Conservation (phyloP, 345 rosid genomes). For the Populus pruinosa region DNA sequence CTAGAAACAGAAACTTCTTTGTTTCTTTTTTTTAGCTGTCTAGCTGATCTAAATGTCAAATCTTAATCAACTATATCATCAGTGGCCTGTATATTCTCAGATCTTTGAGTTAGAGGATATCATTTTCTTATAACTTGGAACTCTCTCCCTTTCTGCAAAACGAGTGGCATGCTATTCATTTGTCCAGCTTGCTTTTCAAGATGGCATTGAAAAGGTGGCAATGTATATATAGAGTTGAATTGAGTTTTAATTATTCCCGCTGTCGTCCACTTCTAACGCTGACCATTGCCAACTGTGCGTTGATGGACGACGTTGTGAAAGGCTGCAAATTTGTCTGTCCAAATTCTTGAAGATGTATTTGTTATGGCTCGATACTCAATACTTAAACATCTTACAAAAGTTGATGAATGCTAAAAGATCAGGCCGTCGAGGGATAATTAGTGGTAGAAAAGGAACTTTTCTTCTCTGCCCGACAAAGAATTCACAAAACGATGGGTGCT, state of each 20-base stretch:
- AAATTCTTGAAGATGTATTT: not conserved
- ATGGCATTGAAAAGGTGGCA: not conserved
- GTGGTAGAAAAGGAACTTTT: not conserved
- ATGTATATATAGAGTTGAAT: not conserved
- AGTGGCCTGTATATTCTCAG: slow-evolving; percentile 15
- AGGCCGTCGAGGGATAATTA: not conserved
- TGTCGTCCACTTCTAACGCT: not conserved
- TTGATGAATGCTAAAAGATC: not conserved
- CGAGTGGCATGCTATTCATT: not conserved
- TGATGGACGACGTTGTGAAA: too few relatives aligned
- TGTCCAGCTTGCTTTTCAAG: not conserved
- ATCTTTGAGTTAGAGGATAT: not conserved
- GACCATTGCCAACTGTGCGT: not conserved
- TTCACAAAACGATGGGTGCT: not conserved
- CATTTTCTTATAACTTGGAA: not conserved
- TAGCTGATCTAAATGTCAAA: not conserved
- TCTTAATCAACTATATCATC: slow-evolving; percentile 12
- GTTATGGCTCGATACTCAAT: not conserved
- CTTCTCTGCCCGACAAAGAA: not conserved
- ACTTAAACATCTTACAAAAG: not conserved
- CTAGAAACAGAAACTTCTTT: slow-evolving; percentile 18
- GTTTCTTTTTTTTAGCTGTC: slow-evolving; percentile 10
- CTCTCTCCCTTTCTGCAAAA: slow-evolving; percentile 1
- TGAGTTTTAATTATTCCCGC: not conserved
- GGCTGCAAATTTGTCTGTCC: not conserved